Conservation (phyloP, 1,284 basidiomycete species). For the Afroboletus lepidellus region DNA sequence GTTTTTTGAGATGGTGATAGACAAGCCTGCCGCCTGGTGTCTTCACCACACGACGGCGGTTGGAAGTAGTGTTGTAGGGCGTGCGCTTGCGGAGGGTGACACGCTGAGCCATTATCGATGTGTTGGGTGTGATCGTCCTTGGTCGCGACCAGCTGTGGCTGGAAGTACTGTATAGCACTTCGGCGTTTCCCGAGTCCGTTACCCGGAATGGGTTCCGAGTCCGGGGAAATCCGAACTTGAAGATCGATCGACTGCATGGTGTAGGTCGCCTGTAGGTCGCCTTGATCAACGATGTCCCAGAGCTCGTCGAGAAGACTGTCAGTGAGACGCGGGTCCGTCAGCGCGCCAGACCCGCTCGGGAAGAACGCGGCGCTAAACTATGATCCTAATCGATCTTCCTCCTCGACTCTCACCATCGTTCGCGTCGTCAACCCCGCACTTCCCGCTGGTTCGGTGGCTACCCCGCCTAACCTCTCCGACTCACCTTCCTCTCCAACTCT, state of each 20-base stretch:
- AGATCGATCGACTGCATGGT: slow-evolving; percentile 1
- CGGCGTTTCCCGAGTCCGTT: slow-evolving; percentile 18
- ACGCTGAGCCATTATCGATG: slow-evolving; percentile 87
- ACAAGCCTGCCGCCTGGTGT: slow-evolving; percentile 93
- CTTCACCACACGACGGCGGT: slow-evolving; percentile 94
- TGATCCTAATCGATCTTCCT: slow-evolving; percentile 52
- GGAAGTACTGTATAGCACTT: slow-evolving; percentile 22
- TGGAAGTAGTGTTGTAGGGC: slow-evolving; percentile 98
- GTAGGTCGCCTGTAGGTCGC: too few relatives aligned
- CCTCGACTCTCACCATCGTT: slow-evolving; percentile 72
- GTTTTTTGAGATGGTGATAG: slow-evolving; percentile 90
- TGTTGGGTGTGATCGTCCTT: not conserved
- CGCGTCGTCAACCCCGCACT: slow-evolving; percentile 44
- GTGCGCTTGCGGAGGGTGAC: slow-evolving; percentile 99
- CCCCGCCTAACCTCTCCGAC: slow-evolving; percentile 25
- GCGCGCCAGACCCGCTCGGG: slow-evolving; percentile 66
- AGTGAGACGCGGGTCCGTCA: slow-evolving; percentile 60
- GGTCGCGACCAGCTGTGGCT: slow-evolving; percentile 18
- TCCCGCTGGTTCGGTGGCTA: not conserved
- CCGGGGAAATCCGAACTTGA: not conserved
- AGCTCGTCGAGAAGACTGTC: slow-evolving; percentile 42
- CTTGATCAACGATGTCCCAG: slow-evolving; percentile 26
- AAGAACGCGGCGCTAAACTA: slow-evolving; percentile 49
- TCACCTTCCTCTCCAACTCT: slow-evolving; percentile 30
- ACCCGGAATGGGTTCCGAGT: not conserved